Conservation (phyloP, 768 basidiomycete genomes). For the Podaxis carcinomalis region DNA sequence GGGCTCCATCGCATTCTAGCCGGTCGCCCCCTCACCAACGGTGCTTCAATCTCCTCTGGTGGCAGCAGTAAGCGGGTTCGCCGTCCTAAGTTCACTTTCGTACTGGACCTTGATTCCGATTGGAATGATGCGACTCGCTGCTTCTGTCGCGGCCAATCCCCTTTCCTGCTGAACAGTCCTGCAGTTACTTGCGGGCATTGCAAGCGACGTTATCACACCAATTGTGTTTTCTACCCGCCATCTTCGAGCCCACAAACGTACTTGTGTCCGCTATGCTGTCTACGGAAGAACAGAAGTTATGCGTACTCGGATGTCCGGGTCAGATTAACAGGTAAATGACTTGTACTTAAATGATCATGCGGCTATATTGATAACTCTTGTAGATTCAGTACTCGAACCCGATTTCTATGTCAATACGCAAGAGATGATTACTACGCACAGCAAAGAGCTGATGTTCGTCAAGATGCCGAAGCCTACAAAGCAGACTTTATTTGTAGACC, state of each 20-base stretch:
- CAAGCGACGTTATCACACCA: constrained; percentile 62
- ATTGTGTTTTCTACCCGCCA: constrained; percentile 69
- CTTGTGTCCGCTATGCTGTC: constrained; percentile 76
- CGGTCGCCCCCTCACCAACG: constrained; percentile 40
- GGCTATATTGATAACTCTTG: constrained; percentile 11
- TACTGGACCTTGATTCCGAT: constrained; percentile 71
- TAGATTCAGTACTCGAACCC: constrained; percentile 18
- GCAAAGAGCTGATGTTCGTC: constrained; percentile 68
- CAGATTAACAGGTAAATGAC: constrained; percentile 42
- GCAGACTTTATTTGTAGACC: constrained; percentile 71
- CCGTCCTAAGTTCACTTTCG: constrained; percentile 61
- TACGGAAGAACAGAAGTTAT: constrained; percentile 69
- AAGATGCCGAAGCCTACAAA: constrained; percentile 59
- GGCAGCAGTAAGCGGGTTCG: constrained; percentile 49
- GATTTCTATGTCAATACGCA: constrained; percentile 69
- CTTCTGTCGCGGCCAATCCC: constrained; percentile 70
- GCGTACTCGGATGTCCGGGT: constrained; percentile 76
- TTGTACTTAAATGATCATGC: constrained; percentile 2
- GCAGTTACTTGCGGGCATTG: constrained; percentile 67
- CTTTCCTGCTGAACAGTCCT: constrained; percentile 56
- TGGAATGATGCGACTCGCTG: constrained; percentile 76
- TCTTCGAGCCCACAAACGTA: constrained; percentile 21
- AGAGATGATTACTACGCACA: constrained; percentile 71
- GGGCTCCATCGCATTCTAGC: constrained; percentile 80
- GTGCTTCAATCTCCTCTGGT: constrained; percentile 2